Base-by-base conservation (phyloP, 2,329 filamentous ascomycete species). In the Fusarium agapanthi region DNA sequence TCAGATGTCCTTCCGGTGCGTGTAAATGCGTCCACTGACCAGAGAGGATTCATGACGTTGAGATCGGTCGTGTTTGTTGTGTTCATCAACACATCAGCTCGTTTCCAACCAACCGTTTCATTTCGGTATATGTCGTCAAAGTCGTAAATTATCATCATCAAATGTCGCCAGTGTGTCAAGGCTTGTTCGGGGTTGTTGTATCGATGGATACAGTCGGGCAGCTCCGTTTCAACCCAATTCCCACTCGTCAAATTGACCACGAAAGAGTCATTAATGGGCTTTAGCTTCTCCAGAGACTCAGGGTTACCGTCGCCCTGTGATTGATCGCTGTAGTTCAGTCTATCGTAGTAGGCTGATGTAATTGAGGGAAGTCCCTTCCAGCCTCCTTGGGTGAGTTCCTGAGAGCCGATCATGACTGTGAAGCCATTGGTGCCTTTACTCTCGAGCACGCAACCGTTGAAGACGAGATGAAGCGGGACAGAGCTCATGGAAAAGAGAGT, bases 401-500 rank as follows among this genome's bases (percentile, higher is more conserved):
- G 47, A 6, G 70, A 43, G 3, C 62, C 67, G 0, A 73, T 22
- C 20, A 73, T 28, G 5, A 73, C 18, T 7, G 48, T 56, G 5
- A 73, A 73, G 1, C 67, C 70, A 24, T 69, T 72, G 1, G 68
- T 61, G n/a, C 55, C 59, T 40, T 67, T 69, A 5, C 63, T 71
- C 43, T 75, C 65, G 3, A 71, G 55, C 0, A 71, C 67, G 7
- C 48, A 56, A 24, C 67, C 67, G 51, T 71, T 71, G 6, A 71
- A 67, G 16, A 71, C 35, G 13, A 73, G 59, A 41, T 73, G 70
- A 5, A 73, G 16, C 0, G 71, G 70, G 0, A 73, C 45, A 0
- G 71, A 73, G 9, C 61, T 71, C 8, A 70, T 47, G 2, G 66
- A 61, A 1, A 73, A 70, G 0, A 73, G 18, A 3, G 44, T 32